A percentile compares a stretch with the other conserved stretches of the same genome.
phyloP scores from a whole-genome alignment of 2,329 filamentous ascomycete species.

The Knufia fluminis region DNA sequence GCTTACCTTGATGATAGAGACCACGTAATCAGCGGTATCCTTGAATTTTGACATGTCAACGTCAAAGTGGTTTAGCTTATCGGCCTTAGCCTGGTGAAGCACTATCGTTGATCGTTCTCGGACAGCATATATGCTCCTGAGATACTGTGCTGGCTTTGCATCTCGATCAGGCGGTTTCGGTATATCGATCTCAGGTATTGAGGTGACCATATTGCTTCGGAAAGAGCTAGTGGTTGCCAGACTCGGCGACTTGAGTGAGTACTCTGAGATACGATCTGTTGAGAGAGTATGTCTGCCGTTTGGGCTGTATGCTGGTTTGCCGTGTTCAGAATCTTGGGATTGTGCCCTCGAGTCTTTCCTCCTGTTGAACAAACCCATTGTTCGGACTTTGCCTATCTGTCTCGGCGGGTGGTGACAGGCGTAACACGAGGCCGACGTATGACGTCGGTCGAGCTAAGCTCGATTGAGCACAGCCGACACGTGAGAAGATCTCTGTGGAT shows the following conservation, averaged over 20 bases:
- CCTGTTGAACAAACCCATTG: constrained; percentile 41
- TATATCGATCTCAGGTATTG: constrained; percentile 61
- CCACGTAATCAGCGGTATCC: constrained; percentile 76
- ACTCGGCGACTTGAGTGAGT: constrained; percentile 21
- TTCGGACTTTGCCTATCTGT: background rate
- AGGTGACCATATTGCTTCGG: constrained; percentile 13
- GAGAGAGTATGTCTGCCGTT: constrained; percentile 11
- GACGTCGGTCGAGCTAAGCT: background rate
- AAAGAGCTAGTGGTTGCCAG: constrained; percentile 11
- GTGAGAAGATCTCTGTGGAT: constrained; percentile 10
- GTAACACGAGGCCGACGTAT: constrained; percentile 8
- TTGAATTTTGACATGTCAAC: constrained; percentile 78
- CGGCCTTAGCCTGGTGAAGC: constrained; percentile 64
- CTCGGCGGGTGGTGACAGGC: constrained; percentile 27
- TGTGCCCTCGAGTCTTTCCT: constrained; percentile 37
- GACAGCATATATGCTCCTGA: constrained; percentile 81
- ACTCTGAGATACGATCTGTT: constrained; percentile 17
- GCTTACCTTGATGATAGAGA: constrained; percentile 84
- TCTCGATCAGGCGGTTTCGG: constrained; percentile 79
- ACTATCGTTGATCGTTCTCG: constrained; percentile 68
- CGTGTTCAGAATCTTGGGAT: constrained; percentile 6
- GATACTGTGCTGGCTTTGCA: constrained; percentile 79
- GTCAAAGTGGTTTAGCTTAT: constrained; percentile 75
- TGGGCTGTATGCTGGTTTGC: constrained; percentile 8
- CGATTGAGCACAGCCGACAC: background rate